Evolutionary conservation across 805 yeast genomes (phyloP).

Genomic region (Cephaloascus fragrans): DNA sequence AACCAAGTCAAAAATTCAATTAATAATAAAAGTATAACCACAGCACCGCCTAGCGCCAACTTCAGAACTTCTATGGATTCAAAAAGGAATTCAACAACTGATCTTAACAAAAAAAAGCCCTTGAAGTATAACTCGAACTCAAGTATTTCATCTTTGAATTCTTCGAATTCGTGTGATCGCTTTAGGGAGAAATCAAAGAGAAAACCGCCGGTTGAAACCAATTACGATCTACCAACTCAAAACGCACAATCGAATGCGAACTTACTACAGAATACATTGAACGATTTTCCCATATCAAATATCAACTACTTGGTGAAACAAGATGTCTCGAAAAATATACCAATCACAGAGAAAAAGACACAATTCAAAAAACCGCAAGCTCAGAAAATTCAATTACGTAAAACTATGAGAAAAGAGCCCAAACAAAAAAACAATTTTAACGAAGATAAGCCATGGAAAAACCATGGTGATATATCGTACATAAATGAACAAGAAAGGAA

Average conservation of each 20-base stretch:
- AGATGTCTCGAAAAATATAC: background rate
- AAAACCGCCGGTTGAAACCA: background rate
- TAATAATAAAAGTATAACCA: background rate
- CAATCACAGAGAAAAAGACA: background rate
- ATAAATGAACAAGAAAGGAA: slow-evolving; percentile 62
- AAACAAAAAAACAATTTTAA: slow-evolving; percentile 46
- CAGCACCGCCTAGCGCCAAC: background rate
- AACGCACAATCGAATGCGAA: background rate
- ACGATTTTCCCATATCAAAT: background rate
- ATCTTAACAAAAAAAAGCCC: background rate
- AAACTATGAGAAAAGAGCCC: slow-evolving; percentile 40
- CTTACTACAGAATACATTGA: background rate
- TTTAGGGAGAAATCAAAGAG: background rate
- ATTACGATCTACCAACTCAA: background rate
- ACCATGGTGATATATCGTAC: slow-evolving; percentile 50
- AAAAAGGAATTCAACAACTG: background rate
- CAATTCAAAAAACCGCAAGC: slow-evolving; percentile 3
- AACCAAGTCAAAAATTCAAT: background rate
- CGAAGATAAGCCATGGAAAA: slow-evolving; percentile 92
- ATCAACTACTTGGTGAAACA: background rate
- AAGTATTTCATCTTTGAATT: background rate
- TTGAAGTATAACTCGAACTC: background rate
- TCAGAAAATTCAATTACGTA: slow-evolving; percentile 30
- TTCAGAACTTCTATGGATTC: background rate
- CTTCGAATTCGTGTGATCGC: background rate